Evolutionary conservation across 2,329 filamentous ascomycete species (phyloP), one percentile per base, ranked within the genome.

Genomic region (Chrysoporthe deuterocubensis): DNA sequence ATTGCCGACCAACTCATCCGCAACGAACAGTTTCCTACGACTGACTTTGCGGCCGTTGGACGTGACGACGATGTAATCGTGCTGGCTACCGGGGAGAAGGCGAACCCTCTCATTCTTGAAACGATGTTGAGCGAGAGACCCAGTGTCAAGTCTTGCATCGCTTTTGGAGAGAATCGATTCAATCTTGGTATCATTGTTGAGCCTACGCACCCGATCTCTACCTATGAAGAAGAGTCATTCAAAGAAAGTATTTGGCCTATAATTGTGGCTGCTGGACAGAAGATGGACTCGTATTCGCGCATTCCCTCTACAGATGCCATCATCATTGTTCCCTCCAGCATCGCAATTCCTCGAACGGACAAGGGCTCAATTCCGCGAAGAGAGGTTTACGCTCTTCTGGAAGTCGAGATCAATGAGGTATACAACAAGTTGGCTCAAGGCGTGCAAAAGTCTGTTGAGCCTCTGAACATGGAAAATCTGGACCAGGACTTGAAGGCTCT

Each of bases 271-370:
- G 48, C 61, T 4, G 50, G 61, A 18, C 61, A 2, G 34, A 2
- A 64, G 18, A 64, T 64, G 61, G 61, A 64, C 48, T n/a, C 34
- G 7, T 40, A 64, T 32, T 37, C 61, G 18, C 61, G n/a, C 16
- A 43, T 64, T 26, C 18, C 48, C 6, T 64, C 61, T 32, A 43
- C 37, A 40, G 61, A 0, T 9, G 42, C 32, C 5, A 4, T 64
- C 21, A 34, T 64, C 16, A 18, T 64, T 7, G 21, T 64, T 13
- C 32, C 46, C 18, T 21, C 48, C 1, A 37, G 46, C 3, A 40
- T 42, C 14, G 54, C 18, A 18, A 48, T 64, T 3, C 61, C 61
- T 13, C 37, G 48, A 3, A 52, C 61, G 2, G 61, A 64, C 48
- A 64, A 64, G 11, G 61, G 61, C n/a, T 64, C 48, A 1, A 40